A percentile compares a stretch with the other conserved stretches of the same genome.
phyloP scores from a whole-genome alignment of 345 rosid genomes.

The Citrus cavaleriei region DNA sequence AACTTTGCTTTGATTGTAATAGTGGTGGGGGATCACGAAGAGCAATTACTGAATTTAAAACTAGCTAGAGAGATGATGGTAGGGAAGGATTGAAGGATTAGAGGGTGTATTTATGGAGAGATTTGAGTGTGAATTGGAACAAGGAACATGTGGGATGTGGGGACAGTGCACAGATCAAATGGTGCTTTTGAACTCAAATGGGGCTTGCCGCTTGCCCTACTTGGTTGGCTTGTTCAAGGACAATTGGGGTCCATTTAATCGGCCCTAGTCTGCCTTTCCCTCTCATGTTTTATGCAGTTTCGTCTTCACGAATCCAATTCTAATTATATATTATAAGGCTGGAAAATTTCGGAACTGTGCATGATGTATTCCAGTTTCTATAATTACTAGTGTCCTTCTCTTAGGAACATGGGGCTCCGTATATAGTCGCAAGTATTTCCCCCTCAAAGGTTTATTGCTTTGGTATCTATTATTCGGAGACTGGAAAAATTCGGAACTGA shows the following conservation, averaged over 20 bases:
- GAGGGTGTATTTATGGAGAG: constrained; percentile 34
- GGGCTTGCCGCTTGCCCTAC: constrained; percentile 21
- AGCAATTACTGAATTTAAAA: no score
- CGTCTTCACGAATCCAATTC: not conserved
- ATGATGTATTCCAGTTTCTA: not conserved
- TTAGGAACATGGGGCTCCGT: not conserved
- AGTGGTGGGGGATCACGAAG: not conserved
- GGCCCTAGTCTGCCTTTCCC: not conserved
- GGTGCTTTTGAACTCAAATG: not conserved
- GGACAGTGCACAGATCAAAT: constrained; percentile 14
- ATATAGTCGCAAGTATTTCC: not conserved
- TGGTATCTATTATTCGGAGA: not conserved
- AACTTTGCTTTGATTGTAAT: not conserved
- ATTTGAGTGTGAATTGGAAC: not conserved
- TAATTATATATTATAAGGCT: not conserved
- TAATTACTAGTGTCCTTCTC: not conserved
- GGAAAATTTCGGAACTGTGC: not conserved
- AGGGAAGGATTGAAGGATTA: constrained; percentile 8
- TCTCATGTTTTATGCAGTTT: not conserved
- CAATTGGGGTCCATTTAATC: constrained; percentile 26
- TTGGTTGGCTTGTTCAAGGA: constrained; percentile 21
- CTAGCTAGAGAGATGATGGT: constrained; percentile 1
- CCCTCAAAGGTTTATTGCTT: not conserved
- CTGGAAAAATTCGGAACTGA: not conserved
- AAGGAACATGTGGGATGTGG: constrained; percentile 37